Evolutionary conservation across 1,284 basidiomycete genomes (phyloP).

Genomic region (Pseudozyma hubeiensis): DNA sequence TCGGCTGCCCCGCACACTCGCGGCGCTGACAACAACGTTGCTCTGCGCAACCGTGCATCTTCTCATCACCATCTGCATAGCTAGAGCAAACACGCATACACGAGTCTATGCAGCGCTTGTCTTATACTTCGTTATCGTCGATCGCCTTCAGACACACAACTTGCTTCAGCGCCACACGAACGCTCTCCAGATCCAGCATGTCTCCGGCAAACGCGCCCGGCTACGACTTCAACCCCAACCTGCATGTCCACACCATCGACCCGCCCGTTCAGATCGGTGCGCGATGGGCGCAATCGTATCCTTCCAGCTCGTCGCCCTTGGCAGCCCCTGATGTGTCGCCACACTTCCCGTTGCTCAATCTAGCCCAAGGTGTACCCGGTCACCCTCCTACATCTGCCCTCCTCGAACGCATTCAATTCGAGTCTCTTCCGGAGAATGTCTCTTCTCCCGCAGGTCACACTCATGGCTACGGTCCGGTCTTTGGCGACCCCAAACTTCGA

Average conservation of each 20-base stretch:
- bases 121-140: background rate
- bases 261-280: conserved; percentile 52
- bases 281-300: conserved; percentile 46
- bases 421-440: conserved; percentile 23
- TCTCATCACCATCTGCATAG: background rate
- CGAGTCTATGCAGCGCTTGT: conserved; percentile 2
- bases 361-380: conserved; percentile 62
- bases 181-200: conserved; percentile 12
- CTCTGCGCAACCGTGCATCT: too few relatives aligned
- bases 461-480: conserved; percentile 77
- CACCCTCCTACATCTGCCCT: conserved; percentile 42
- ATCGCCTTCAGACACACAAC: conserved; percentile 7
- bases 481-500: conserved; percentile 76
- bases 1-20: background rate
- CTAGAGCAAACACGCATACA: too few relatives aligned
- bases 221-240: conserved; percentile 44
- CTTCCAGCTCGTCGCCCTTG: conserved; percentile 29
- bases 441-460: conserved; percentile 47
- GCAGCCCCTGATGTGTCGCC: conserved; percentile 18
- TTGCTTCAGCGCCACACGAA: background rate
- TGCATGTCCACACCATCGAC: conserved; percentile 37
- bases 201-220: conserved; percentile 13
- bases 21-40: too few relatives aligned
- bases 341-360: conserved; percentile 49
- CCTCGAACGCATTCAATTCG: conserved; percentile 38